Percentiles rank a stretch among this genome's conserved stretches.
These are phyloP conservation scores for Acacia acuminata DNA, from an alignment of 306 rosid genomes.

Conservation along the genomic window DNA sequence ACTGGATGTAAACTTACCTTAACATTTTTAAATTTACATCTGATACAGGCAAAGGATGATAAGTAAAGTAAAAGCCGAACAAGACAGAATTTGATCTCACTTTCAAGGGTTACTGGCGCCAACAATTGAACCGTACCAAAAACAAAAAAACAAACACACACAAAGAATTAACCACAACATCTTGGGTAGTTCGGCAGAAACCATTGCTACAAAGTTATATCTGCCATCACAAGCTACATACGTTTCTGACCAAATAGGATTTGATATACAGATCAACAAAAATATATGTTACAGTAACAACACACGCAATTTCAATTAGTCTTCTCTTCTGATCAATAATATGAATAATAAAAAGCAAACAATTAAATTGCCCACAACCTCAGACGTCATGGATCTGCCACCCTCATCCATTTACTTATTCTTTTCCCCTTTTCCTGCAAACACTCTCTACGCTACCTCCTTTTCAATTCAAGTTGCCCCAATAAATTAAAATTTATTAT, in stretches of 20 bases:
- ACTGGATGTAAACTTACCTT: no score
- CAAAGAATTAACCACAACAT: not conserved
- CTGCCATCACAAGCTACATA: not conserved
- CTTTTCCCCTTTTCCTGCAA: not conserved
- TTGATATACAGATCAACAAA: not conserved
- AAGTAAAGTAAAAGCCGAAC: no score
- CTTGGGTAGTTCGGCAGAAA: not conserved
- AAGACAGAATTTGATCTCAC: not conserved
- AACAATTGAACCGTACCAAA: not conserved
- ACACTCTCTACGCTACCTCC: conserved; percentile 38
- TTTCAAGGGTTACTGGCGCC: not conserved
- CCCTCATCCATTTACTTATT: conserved; percentile 21
- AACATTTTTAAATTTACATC: no score
- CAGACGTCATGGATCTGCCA: conserved; percentile 24
- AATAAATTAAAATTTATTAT: not conserved
- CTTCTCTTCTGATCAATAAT: not conserved
- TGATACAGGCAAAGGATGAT: no score
- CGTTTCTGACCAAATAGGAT: not conserved
- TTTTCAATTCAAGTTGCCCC: conserved; percentile 4
- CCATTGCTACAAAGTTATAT: not conserved
- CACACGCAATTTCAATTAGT: not conserved
- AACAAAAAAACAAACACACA: not conserved
- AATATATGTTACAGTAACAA: not conserved
- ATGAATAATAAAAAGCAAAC: not conserved
- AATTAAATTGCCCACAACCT: conserved; percentile 19